Base-by-base conservation (phyloP, 2,329 filamentous ascomycete species). In the Pyrenophora graminea region DNA sequence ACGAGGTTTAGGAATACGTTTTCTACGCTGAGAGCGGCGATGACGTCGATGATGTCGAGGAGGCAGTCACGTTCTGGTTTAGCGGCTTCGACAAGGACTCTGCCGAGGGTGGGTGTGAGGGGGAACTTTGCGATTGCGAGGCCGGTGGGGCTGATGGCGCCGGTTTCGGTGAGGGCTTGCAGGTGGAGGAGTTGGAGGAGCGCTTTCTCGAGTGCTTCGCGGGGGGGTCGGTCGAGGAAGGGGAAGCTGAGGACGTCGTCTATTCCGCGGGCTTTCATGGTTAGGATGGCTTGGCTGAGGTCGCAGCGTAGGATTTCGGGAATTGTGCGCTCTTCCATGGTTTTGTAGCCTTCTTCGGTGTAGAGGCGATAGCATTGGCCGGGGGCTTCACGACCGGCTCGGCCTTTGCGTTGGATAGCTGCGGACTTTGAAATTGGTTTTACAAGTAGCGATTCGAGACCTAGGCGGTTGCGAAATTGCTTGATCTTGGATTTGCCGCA, bases 401-500 rank as follows among this genome's bases (percentile, higher is more conserved):
- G 89, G 70, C 94, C 94, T 45, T 90, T 86, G 50, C 94, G 83
- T 71, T 99, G 94, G 40, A 96, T 89, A 0, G 94, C 93, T 1
- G 94, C 95, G 0, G 93, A 96, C 66, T 91, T 90, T 0, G 92
- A 97, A 27, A 99, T 94, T 0, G 91, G 87, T 58, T 96, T 96
- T 2, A 90, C 87, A 0, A 97, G 81, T 1, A 99, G 82, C 0
- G 93, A 96, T 63, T 97, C 93, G 67, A 99, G 86, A 4, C 91
- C 92, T 0, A 97, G 81, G 0, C 87, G 83, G 13, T 88, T 84
- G 12, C 92, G 87, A 70, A 91, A 99, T 59, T 96, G 89, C 74
- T 97, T 97, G 58, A 95, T 83, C 70, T 99, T 99, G 7, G 89
- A 90, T 66, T 97, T 97, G 39, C 94, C 94, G 48, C 89, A 89